Base-by-base conservation (phyloP, 805 yeast genomes). In the Alloascoidea hylecoeti region DNA sequence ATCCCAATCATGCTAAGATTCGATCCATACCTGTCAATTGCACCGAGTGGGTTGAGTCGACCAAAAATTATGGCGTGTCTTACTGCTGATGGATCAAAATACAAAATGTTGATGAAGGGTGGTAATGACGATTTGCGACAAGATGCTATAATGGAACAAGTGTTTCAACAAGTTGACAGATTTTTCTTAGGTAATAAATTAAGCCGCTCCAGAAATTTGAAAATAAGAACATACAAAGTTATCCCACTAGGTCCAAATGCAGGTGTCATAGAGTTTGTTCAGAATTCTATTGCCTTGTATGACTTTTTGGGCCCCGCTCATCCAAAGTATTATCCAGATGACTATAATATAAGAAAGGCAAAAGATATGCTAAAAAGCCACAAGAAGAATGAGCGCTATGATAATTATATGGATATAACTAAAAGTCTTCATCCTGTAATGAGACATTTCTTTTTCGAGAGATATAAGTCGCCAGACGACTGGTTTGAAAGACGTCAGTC, bases 81-180 rank as follows among this genome's bases (percentile, higher is more conserved):
- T 0, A 55, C 77, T 13, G 64, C 76, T 0, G 68, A 75, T 48
- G 97, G 97, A 0, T 44, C 55, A 0, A 48, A 41, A 0, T 78
- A 72, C 42, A 72, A 64, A 40, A 67, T 79, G 51, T 60, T 92
- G 15, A 58, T 88, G 45, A 92, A 92, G 52, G 84, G 84, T 17
- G 86, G 94, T 4, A 69, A 83, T 5, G 98, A 92, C 57, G 98
- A 92, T 57, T 60, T 92, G 38, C 63, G 97, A 38, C 98, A 94
- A 57, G 99, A 92, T 58, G 82, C 95, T 0, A 84, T 92, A 40
- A 94, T 92, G 98, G 94, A 89, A 53, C 97, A 92, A 52, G 97
- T 89, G 1, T 92, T 94, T 55, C 79, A 70, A 15, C 83, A 86
- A 49, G 95, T 86, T 13, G 86, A 88, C 49, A 56, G 63, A 12